Conservation (phyloP, 129 eudicot genomes). For the Tanacetum coccineum region DNA sequence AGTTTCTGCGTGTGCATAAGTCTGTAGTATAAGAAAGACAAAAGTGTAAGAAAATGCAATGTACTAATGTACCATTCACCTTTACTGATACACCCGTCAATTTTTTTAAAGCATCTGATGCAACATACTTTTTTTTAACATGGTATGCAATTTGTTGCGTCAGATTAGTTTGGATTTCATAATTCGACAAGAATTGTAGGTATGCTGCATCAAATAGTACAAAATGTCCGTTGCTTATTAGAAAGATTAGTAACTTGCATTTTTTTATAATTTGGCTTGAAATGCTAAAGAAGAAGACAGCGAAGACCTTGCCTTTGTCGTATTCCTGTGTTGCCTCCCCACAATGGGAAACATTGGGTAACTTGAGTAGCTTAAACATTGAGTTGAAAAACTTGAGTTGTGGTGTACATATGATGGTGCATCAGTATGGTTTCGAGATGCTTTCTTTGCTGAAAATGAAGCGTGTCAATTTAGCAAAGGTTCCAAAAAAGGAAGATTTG, state of each 20-base stretch:
- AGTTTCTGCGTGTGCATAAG: not conserved
- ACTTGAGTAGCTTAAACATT: conserved; percentile 23
- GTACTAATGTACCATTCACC: no score
- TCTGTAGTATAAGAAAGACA: not conserved
- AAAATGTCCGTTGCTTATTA: no score
- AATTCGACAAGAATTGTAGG: no score
- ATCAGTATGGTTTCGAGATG: conserved; percentile 14
- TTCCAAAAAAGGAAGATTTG: not conserved
- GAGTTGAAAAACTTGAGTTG: conserved; percentile 21
- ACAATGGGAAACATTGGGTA: conserved; percentile 15
- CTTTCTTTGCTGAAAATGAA: conserved; percentile 18
- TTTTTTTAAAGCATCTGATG: no score
- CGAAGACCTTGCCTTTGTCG: conserved; percentile 35
- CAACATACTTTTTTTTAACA: no score
- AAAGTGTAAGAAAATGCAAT: no score
- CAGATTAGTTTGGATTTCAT: no score
- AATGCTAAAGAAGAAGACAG: not conserved
- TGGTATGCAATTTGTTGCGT: no score
- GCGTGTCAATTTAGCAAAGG: not conserved
- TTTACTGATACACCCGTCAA: no score
- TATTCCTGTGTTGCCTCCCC: conserved; percentile 14
- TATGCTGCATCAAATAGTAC: no score
- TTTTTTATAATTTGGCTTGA: no score
- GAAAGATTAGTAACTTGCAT: no score
- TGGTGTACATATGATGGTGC: conserved; percentile 1